Conservation (phyloP, 805 yeast species). For the Clavispora asparagi region DNA sequence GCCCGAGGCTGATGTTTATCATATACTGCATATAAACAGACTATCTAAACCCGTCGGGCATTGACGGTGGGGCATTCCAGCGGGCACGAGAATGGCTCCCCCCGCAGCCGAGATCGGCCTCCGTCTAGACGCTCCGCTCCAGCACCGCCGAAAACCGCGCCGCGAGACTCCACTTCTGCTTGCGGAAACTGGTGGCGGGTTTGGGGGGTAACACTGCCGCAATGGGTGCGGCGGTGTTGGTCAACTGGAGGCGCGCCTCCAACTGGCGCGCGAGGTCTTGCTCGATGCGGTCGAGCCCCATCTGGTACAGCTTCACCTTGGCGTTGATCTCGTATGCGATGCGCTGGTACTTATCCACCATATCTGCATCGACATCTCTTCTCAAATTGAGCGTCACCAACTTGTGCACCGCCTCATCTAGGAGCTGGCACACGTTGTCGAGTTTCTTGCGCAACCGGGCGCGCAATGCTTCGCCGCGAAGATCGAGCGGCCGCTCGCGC, state of each 20-base stretch:
- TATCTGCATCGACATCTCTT: slow-evolving; percentile 11
- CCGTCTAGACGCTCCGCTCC: neutral
- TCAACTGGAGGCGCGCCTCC: neutral
- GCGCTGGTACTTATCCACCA: slow-evolving; percentile 22
- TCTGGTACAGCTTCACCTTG: slow-evolving; percentile 6
- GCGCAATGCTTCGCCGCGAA: slow-evolving; percentile 22
- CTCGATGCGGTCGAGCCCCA: neutral
- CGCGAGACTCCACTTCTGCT: neutral
- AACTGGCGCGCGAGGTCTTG: neutral
- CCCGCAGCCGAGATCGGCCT: too few relatives aligned
- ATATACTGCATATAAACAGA: neutral
- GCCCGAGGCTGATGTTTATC: neutral
- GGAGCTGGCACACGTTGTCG: slow-evolving; percentile 16
- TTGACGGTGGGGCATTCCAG: too few relatives aligned
- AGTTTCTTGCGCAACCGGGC: slow-evolving; percentile 23
- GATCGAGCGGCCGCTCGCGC: slow-evolving; percentile 27
- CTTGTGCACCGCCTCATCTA: slow-evolving; percentile 18
- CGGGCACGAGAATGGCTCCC: too few relatives aligned
- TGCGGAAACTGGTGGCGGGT: neutral
- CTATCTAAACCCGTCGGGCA: too few relatives aligned
- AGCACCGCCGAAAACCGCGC: neutral
- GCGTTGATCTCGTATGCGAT: slow-evolving; percentile 25
- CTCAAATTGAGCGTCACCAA: slow-evolving; percentile 33
- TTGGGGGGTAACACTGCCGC: neutral
- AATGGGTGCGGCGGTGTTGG: neutral